A percentile compares a stretch with the other conserved stretches of the same genome.
Evolutionary conservation across 2,329 filamentous ascomycete species (phyloP).

Genomic region (Diaporthe australafricana): DNA sequence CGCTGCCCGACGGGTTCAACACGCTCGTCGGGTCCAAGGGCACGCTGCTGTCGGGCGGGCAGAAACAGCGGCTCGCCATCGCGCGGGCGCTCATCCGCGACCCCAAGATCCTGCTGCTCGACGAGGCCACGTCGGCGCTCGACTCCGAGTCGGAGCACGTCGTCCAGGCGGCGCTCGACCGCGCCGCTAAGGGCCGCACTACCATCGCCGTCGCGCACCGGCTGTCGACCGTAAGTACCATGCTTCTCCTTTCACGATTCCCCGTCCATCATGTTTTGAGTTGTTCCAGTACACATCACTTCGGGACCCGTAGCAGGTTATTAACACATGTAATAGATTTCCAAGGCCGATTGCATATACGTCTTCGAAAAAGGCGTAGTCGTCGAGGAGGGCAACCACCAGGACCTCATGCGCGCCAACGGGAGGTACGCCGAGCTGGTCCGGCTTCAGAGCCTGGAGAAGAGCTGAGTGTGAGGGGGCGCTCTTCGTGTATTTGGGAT

Average conservation of each 20-base stretch:
- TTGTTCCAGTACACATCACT: no score
- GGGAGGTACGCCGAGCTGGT: conserved; percentile 84
- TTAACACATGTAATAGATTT: no score
- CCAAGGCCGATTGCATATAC: conserved; percentile 94
- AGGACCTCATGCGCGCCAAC: conserved; percentile 75
- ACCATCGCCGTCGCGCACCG: conserved; percentile 96
- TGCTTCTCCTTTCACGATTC: no score
- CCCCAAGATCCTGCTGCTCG: conserved; percentile 85
- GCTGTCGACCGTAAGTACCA: no score
- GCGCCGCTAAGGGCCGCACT: conserved; percentile 84
- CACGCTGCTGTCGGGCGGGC: conserved; percentile 85
- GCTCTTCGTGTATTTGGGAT: no score
- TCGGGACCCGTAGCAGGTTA: no score
- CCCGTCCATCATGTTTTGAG: no score
- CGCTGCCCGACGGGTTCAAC: conserved; percentile 85
- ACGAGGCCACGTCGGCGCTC: conserved; percentile 83
- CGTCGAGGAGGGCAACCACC: conserved; percentile 86
- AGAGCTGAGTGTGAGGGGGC: conserved; percentile 45
- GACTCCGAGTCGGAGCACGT: conserved; percentile 83
- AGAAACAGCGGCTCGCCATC: conserved; percentile 95
- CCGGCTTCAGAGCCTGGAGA: conserved; percentile 81
- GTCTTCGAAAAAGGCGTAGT: conserved; percentile 94
- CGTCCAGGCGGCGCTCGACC: conserved; percentile 84
- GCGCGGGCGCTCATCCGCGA: conserved; percentile 91
- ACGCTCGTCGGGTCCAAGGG: conserved; percentile 91